Evolutionary conservation across 176 grass and related monocot genomes (phyloP).

Genomic region (Oropetium thomaeum): DNA sequence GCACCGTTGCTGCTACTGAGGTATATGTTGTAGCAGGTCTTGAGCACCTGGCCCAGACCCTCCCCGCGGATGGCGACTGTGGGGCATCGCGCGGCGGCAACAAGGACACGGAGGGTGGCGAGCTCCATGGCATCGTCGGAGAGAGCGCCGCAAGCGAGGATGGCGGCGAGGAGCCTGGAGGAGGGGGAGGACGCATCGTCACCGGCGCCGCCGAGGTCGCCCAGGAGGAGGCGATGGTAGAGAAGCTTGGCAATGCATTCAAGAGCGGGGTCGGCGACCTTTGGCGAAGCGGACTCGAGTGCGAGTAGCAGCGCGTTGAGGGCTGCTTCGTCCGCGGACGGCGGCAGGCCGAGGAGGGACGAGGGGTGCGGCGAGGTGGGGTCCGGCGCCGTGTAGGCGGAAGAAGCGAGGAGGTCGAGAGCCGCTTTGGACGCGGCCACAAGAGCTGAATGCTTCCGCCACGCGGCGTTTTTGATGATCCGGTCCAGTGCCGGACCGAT

Average conservation of each 20-base stretch:
- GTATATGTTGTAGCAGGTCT: conserved; percentile 91
- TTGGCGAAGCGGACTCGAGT: conserved; percentile 61
- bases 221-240: conserved; percentile 60
- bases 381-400: conserved; percentile 34
- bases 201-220: conserved; percentile 57
- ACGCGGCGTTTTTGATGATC: conserved; percentile 91
- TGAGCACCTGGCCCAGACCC: conserved; percentile 65
- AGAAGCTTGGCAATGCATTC: conserved; percentile 78
- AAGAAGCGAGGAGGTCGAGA: conserved; percentile 66
- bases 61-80: conserved; percentile 69
- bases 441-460: conserved; percentile 80
- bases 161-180: conserved; percentile 49
- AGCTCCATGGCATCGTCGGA: conserved; percentile 74
- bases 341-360: conserved; percentile 48
- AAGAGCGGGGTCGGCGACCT: conserved; percentile 73
- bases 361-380: conserved; percentile 44
- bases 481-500: conserved; percentile 84
- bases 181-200: conserved; percentile 27
- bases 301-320: conserved; percentile 58
- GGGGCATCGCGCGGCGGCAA: conserved; percentile 66
- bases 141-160: conserved; percentile 50
- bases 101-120: conserved; percentile 60
- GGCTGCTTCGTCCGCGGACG: conserved; percentile 22
- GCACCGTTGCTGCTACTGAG: conserved; percentile 70
- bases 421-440: conserved; percentile 69